Evolutionary conservation across 345 rosid genomes (phyloP).

Genomic region (Rhodamnia argentea): DNA sequence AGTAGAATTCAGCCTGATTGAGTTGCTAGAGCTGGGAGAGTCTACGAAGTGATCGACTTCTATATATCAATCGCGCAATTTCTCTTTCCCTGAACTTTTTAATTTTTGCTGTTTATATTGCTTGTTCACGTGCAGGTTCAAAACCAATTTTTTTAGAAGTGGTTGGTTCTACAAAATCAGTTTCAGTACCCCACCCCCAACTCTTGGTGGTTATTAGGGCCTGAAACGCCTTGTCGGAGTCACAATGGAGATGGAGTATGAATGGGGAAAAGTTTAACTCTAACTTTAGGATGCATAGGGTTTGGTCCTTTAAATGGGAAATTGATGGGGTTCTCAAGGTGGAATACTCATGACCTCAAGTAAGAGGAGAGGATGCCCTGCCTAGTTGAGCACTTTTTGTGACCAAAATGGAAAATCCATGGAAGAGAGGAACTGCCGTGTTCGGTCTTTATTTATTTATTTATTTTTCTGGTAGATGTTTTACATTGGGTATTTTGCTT

Average conservation of each 20-base stretch:
- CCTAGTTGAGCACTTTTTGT: not conserved
- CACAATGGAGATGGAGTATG: not conserved
- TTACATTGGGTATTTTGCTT: not conserved
- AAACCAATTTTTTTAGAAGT: not conserved
- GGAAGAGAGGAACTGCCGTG: not conserved
- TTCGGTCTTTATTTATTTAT: not conserved
- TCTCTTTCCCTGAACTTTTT: not conserved
- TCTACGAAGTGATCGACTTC: not conserved
- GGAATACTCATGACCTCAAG: not conserved
- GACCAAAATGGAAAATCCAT: not conserved
- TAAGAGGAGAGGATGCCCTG: not conserved
- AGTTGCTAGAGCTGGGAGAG: not conserved
- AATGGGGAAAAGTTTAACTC: not conserved
- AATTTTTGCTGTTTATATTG: not conserved
- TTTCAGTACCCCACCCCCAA: not conserved
- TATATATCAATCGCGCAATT: not conserved
- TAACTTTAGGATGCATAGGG: not conserved
- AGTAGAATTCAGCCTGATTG: not conserved
- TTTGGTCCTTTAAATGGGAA: not conserved
- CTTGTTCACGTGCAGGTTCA: not conserved
- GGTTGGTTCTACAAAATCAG: not conserved
- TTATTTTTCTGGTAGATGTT: not conserved
- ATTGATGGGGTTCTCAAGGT: not conserved
- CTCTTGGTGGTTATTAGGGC: not conserved
- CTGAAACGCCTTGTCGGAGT: not conserved